phyloP scores from a whole-genome alignment of 1,284 basidiomycete genomes.

The Crucibulum cyathiforme region DNA sequence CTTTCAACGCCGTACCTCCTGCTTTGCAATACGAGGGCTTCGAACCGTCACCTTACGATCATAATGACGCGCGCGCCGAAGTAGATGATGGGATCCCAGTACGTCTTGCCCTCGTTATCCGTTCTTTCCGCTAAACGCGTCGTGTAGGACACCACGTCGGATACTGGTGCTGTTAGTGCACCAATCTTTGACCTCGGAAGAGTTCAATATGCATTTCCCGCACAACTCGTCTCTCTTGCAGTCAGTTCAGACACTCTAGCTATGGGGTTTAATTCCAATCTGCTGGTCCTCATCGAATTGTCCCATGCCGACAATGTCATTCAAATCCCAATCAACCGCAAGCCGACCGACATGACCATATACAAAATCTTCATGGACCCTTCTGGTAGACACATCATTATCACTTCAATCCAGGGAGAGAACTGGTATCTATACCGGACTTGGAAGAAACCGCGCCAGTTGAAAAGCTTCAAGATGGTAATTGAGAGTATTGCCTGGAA shows the following conservation, averaged over 20 bases:
- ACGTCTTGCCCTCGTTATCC: conserved; percentile 22
- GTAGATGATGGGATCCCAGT: conserved; percentile 45
- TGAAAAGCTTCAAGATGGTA: conserved; percentile 86
- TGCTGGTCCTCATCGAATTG: conserved; percentile 85
- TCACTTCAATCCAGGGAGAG: conserved; percentile 88
- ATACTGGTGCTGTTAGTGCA: conserved; percentile 38
- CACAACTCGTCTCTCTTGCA: conserved; percentile 78
- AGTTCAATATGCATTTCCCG: conserved; percentile 89
- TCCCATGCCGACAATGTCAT: conserved; percentile 82
- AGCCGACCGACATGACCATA: conserved; percentile 71
- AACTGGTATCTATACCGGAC: conserved; percentile 90
- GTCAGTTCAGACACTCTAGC: conserved; percentile 88
- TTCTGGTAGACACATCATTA: conserved; percentile 86
- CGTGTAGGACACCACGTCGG: conserved; percentile 20
- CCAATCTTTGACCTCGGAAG: conserved; percentile 86
- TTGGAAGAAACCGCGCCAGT: conserved; percentile 79
- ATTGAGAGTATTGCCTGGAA: conserved; percentile 97
- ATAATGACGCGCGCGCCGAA: conserved; percentile 53
- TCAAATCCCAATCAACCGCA: conserved; percentile 78
- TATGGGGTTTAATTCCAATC: conserved; percentile 81
- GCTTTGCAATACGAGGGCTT: conserved; percentile 84
- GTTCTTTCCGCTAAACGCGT: not conserved
- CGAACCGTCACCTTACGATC: conserved; percentile 70
- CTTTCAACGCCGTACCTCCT: conserved; percentile 49
- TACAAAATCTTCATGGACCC: conserved; percentile 90